Evolutionary conservation across 768 basidiomycete species (phyloP), one percentile per base, ranked within the genome.

Genomic region (Postia placenta): DNA sequence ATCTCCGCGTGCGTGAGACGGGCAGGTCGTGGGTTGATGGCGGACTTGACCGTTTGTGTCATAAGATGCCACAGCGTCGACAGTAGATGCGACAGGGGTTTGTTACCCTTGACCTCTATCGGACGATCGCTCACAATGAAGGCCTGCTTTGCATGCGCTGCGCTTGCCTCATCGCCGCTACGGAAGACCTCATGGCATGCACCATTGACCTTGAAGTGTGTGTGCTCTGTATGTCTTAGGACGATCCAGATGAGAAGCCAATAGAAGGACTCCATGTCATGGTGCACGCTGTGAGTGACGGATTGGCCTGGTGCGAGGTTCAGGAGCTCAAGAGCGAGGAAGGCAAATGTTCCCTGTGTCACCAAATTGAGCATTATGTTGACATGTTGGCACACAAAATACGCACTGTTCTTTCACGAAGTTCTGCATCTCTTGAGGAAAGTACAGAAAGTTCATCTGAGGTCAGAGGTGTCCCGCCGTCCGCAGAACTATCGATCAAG

Each of bases 261-360:
- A 35, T 46, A 49, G 48, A 47, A 55, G 0, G 50, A 49, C 23
- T 56, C 50, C 3, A 56, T 40, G 30, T 56, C 54, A 23, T 56
- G 54, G 1, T 17, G 15, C 3, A 26, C 27, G 3, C 20, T 6
- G 33, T 49, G 54, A 11, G 19, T 4, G 12, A 25, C 3, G 2
- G 33, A 15, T 5, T 15, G 5, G 4, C 11, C 3, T 5, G 12
- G 5, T 3, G 7, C 11, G 0, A 35, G n/a, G 2, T 47, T 23
- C 4, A 56, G 36, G 0, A 55, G 19, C 7, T 52, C 40, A 11
- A 42, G 9, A 6, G 50, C 50, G 9, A 55, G 42, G 46, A 47
- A 52, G 22, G 27, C 19, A 9, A 9, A 30, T 5, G 28, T 33
- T 22, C 39, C 48, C 39, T 49, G 38, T 20, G 15, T n/a, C n/a